phyloP scores from a whole-genome alignment of 805 yeast genomes.

The Teunomyces pallodes region DNA sequence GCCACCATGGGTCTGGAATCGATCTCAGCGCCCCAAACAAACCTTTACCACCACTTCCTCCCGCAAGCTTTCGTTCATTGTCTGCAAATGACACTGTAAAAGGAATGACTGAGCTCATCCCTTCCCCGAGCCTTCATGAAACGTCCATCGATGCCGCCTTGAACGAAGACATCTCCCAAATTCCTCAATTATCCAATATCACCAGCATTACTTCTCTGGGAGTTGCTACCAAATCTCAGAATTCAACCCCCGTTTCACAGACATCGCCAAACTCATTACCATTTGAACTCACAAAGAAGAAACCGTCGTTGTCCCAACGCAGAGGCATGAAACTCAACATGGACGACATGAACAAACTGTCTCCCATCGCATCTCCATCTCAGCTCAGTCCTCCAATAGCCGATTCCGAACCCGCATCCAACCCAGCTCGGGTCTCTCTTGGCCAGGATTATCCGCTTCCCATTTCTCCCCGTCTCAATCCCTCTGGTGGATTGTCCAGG shows the following conservation, averaged over 20 bases:
- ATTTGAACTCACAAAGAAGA: conserved; percentile 19
- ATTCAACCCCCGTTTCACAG: not conserved
- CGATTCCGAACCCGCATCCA: not conserved
- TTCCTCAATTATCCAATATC: not conserved
- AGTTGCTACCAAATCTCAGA: conserved; percentile 4
- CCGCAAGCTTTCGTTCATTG: conserved; percentile 8
- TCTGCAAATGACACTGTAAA: conserved; percentile 10
- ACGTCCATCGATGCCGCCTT: not conserved
- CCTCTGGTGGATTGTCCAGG: conserved; percentile 36
- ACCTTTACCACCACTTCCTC: conserved; percentile 29
- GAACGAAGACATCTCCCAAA: not conserved
- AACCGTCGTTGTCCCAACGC: conserved; percentile 50
- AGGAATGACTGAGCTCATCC: conserved; percentile 3
- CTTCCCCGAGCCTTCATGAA: conserved; percentile 7
- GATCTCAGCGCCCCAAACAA: conserved; percentile 7
- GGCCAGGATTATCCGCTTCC: not conserved
- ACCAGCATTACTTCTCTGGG: not conserved
- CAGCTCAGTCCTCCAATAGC: not conserved
- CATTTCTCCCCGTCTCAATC: conserved; percentile 12
- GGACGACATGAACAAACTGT: conserved; percentile 16
- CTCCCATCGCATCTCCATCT: conserved; percentile 2
- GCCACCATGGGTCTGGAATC: conserved; percentile 9
- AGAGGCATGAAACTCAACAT: conserved; percentile 54
- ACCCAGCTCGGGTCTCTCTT: conserved; percentile 1
- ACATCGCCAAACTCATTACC: not conserved